A percentile compares a stretch with the other conserved stretches of the same genome.
phyloP scores from a whole-genome alignment of 257 asterid species.

The Solanum paucissectum region DNA sequence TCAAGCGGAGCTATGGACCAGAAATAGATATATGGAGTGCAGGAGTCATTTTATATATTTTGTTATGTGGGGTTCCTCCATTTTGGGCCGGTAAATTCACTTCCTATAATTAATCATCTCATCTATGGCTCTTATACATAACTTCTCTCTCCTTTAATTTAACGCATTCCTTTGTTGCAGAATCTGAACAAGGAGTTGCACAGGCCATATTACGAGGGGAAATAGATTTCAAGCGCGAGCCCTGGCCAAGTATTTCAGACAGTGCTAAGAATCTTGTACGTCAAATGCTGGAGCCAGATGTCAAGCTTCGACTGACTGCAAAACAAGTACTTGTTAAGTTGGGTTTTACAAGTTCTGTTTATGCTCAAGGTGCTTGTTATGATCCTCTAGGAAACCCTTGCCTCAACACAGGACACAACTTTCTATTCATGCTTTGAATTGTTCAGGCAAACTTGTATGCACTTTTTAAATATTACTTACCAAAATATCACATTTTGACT shows the following conservation, averaged over 20 bases:
- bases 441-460: background rate
- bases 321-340: conserved; percentile 78
- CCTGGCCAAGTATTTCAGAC: conserved; percentile 89
- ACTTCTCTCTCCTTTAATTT: background rate
- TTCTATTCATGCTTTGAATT: background rate
- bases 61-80: conserved; percentile 94
- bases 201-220: conserved; percentile 85
- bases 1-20: conserved; percentile 80
- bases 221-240: conserved; percentile 89
- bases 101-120: background rate
- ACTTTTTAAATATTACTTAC: background rate
- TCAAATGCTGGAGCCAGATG: conserved; percentile 92
- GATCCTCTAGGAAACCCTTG: background rate
- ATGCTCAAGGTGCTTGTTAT: background rate
- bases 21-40: conserved; percentile 98
- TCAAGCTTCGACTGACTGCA: conserved; percentile 81
- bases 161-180: conserved; percentile 26
- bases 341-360: conserved; percentile 1
- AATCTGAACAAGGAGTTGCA: conserved; percentile 97
- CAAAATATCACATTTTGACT: background rate
- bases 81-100: conserved; percentile 79
- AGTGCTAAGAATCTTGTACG: conserved; percentile 67
- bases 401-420: background rate
- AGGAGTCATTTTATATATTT: conserved; percentile 78
- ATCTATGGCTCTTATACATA: background rate